Base-by-base conservation (phyloP, 805 yeast genomes). In the Wickerhamiella parazyma region DNA sequence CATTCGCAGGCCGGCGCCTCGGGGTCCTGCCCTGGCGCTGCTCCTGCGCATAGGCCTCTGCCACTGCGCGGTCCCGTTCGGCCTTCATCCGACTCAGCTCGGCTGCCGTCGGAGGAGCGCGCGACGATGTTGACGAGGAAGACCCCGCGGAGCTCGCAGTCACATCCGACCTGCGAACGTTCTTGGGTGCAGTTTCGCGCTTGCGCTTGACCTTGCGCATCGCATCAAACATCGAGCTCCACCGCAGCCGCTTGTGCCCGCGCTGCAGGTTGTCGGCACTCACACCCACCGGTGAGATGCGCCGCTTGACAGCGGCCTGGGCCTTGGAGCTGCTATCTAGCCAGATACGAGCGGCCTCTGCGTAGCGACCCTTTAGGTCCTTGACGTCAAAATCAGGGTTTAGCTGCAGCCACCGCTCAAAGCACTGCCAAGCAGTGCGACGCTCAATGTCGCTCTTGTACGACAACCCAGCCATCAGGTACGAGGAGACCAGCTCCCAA, bases 351-450 rank as follows among this genome's bases (percentile, higher is more conserved):
- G 96, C 95, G 48, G 70, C 74, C 43, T 75, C 74, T 0, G 96
- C 84, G 54, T 82, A 75, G 16, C 80, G 73, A 0, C 97, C 98
- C 55, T 81, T 78, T 76, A 91, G 75, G 55, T 89, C 97, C 34
- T 76, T 67, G 48, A 84, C 74, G 50, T 84, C 93, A 55, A 86
- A 89, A 46, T 79, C 78, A 47, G 89, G 95, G 54, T 83, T 85
- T 51, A 91, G 69, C 63, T 89, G 97, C 48, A 87, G 79, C 67
- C 89, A 91, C 51, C 98, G 68, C 61, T 91, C 98, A 65, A 91
- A 91, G 59, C 97, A 89, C 59, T 89, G 97, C 98, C 98, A 91
- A 0, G 98, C 94, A 0, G 97, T 91, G 55, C 98, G 72, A 55
- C 96, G 73, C 60, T 91, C 97, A 45, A 86, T 84, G 55, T 84